Evolutionary conservation across 1,139 yeast genomes (phyloP).

Genomic region (Ogataea hybrid): DNA sequence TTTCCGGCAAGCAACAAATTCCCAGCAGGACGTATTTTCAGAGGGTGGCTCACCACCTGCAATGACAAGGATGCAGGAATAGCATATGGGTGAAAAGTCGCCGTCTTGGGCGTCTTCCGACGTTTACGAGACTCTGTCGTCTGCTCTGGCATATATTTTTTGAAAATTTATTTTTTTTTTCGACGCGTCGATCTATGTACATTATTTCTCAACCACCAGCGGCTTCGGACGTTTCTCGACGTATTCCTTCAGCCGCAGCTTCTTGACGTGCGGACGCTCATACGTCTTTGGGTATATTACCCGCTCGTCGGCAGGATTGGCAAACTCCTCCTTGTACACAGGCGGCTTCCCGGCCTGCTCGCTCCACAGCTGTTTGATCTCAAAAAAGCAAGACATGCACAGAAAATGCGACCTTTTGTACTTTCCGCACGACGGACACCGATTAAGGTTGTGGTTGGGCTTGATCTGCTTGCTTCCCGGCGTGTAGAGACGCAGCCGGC

Average conservation of each 20-base stretch:
- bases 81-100: slow-evolving; percentile 7
- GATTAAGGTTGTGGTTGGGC: slow-evolving; percentile 69
- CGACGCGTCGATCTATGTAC: slow-evolving; percentile 14
- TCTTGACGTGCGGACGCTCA: slow-evolving; percentile 47
- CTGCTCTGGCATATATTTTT: neutral
- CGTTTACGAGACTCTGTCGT: neutral
- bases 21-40: slow-evolving; percentile 74
- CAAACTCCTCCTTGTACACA: slow-evolving; percentile 48
- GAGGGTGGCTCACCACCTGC: slow-evolving; percentile 52
- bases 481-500: slow-evolving; percentile 77
- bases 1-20: slow-evolving; percentile 42
- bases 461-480: slow-evolving; percentile 83
- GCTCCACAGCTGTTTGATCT: slow-evolving; percentile 74
- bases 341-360: slow-evolving; percentile 37
- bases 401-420: slow-evolving; percentile 85
- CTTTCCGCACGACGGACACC: slow-evolving; percentile 96
- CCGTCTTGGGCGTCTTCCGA: slow-evolving; percentile 3
- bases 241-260: slow-evolving; percentile 61
- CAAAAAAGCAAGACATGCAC: slow-evolving; percentile 90
- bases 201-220: slow-evolving; percentile 42
- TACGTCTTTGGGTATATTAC: slow-evolving; percentile 77
- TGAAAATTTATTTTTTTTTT: slow-evolving; percentile 1
- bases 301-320: slow-evolving; percentile 57
- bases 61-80: slow-evolving; percentile 21
- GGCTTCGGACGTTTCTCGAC: slow-evolving; percentile 59